Conservation (phyloP, 495 filamentous ascomycete species). For the Penicillium bialowiezense region DNA sequence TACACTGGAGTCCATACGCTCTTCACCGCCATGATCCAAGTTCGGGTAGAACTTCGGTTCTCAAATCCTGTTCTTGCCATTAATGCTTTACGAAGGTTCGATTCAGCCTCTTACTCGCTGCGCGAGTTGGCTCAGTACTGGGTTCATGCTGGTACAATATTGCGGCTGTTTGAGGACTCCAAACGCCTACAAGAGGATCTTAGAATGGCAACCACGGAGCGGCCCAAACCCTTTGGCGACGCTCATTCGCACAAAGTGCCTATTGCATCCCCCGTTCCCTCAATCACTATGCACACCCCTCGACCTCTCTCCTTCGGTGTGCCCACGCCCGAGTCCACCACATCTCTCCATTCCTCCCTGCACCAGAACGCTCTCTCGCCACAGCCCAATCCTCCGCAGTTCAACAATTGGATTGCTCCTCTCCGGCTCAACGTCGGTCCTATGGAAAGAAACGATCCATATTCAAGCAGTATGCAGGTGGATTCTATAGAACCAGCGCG, state of each 20-base stretch:
- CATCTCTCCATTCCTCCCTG: constrained; percentile 19
- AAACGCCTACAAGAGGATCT: constrained; percentile 46
- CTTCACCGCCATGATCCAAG: constrained; percentile 51
- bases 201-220: constrained; percentile 35
- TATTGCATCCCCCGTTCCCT: constrained; percentile 16
- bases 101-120: constrained; percentile 44
- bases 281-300: constrained; percentile 23
- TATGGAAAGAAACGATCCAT: constrained; percentile 23
- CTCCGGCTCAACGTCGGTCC: constrained; percentile 29
- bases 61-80: constrained; percentile 50
- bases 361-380: constrained; percentile 25
- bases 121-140: constrained; percentile 45
- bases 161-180: constrained; percentile 47
- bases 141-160: constrained; percentile 45
- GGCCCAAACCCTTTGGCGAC: constrained; percentile 33
- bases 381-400: constrained; percentile 27
- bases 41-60: constrained; percentile 47
- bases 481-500: constrained; percentile 35
- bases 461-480: constrained; percentile 26
- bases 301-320: constrained; percentile 34
- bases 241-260: constrained; percentile 18
- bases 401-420: constrained; percentile 39
- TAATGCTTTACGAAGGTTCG: constrained; percentile 47
- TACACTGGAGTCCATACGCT: constrained; percentile 46
- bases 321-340: constrained; percentile 34